Conservation (phyloP, 2,329 filamentous ascomycete genomes). For the Hymenoscyphus fraxineus region DNA sequence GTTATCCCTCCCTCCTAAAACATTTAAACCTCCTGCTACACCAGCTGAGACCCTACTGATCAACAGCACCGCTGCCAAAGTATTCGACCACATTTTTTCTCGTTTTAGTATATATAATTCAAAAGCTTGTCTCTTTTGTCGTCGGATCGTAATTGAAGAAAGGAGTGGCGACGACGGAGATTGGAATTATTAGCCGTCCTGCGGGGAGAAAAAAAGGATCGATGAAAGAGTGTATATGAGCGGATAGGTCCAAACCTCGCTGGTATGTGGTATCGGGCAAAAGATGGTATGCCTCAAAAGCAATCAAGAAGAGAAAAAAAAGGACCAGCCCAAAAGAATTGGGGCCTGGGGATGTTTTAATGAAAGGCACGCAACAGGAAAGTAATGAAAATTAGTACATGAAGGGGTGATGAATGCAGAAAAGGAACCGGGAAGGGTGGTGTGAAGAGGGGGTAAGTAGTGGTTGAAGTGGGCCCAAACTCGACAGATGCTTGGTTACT, state of each 20-base stretch:
- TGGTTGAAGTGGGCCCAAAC: neutral
- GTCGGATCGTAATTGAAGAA: conserved; percentile 3
- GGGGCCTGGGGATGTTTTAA: conserved; percentile 23
- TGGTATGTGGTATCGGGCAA: conserved; percentile 17
- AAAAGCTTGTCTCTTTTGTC: neutral
- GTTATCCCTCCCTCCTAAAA: conserved; percentile 25
- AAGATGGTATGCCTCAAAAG: conserved; percentile 24
- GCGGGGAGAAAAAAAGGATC: conserved; percentile 1
- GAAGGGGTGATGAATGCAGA: conserved; percentile 22
- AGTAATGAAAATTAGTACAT: conserved; percentile 15
- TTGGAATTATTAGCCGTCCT: conserved; percentile 15
- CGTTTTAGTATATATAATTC: conserved; percentile 5
- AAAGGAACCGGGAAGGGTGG: conserved; percentile 8
- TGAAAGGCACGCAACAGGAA: conserved; percentile 12
- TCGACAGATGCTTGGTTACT: neutral
- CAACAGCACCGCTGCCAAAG: conserved; percentile 25
- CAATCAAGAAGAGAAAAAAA: neutral
- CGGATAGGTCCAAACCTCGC: conserved; percentile 18
- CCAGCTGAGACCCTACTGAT: conserved; percentile 29
- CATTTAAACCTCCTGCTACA: conserved; percentile 23
- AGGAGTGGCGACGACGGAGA: conserved; percentile 12
- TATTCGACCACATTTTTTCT: conserved; percentile 22
- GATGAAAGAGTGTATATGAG: conserved; percentile 20
- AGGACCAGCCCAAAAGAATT: conserved; percentile 28
- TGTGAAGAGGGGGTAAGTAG: conserved; percentile 11